These are phyloP conservation scores for Chloris gayana DNA, from an alignment of 176 grass and related monocot genomes.

Conservation along the genomic window DNA sequence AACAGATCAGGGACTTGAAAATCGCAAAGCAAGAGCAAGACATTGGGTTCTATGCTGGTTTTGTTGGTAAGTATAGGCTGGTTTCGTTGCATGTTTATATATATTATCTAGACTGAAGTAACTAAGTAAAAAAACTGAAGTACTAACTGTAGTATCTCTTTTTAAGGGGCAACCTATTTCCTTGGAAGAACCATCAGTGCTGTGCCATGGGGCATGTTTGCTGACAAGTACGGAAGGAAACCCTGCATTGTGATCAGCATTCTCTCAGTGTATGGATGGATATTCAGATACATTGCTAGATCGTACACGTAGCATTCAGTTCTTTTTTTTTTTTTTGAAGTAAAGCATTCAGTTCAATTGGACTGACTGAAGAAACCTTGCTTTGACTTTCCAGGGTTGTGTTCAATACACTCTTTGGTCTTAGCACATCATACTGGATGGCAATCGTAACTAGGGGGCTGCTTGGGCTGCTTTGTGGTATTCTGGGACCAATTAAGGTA, in stretches of 20 bases:
- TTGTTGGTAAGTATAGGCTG: conserved; percentile 65
- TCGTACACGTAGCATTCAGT: neutral
- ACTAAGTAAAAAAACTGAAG: neutral
- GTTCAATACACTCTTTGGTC: conserved; percentile 78
- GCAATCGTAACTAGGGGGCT: conserved; percentile 60
- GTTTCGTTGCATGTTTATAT: neutral
- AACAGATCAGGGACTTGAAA: conserved; percentile 74
- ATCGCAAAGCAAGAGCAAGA: conserved; percentile 69
- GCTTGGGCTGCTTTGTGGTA: conserved; percentile 62
- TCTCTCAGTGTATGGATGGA: conserved; percentile 55
- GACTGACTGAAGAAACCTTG: neutral
- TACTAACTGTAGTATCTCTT: neutral
- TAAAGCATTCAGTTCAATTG: conserved; percentile 7
- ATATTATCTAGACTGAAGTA: neutral
- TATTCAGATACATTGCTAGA: neutral
- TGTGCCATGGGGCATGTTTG: conserved; percentile 74
- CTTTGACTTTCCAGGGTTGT: conserved; percentile 47
- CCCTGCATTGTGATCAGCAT: conserved; percentile 69
- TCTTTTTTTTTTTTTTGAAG: too few species aligned
- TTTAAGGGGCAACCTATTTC: conserved; percentile 65
- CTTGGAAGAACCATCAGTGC: conserved; percentile 67
- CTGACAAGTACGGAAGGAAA: conserved; percentile 79
- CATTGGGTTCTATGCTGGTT: conserved; percentile 80
- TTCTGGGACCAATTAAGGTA: conserved; percentile 81
- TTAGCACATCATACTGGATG: conserved; percentile 77